phyloP scores from a whole-genome alignment of 2,329 filamentous ascomycete genomes.

The Gliomastix tumulicola region DNA sequence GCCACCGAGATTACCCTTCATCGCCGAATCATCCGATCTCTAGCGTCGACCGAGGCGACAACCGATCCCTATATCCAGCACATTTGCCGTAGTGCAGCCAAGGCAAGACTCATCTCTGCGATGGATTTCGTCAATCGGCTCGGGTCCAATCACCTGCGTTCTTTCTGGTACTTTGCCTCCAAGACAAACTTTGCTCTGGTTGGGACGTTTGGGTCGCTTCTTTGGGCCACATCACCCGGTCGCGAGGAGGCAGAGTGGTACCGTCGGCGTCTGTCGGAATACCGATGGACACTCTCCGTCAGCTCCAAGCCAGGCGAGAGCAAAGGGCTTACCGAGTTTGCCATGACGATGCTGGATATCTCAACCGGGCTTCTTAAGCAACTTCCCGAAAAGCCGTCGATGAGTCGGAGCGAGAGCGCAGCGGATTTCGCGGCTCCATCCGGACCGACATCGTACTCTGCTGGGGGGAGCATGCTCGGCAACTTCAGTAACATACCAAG shows the following conservation, averaged over 20 bases:
- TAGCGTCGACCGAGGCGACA: slow-evolving; percentile 36
- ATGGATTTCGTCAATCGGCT: slow-evolving; percentile 97
- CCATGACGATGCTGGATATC: slow-evolving; percentile 72
- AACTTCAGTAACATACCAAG: slow-evolving; percentile 37
- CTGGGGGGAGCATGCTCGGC: slow-evolving; percentile 24
- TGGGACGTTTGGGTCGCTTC: slow-evolving; percentile 82
- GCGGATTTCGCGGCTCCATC: slow-evolving; percentile 34
- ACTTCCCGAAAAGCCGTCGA: slow-evolving; percentile 62
- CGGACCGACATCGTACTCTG: slow-evolving; percentile 20
- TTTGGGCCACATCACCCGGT: slow-evolving; percentile 84
- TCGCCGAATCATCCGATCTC: slow-evolving; percentile 79
- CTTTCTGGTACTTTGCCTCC: slow-evolving; percentile 88
- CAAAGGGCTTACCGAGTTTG: slow-evolving; percentile 56
- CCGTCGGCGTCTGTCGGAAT: slow-evolving; percentile 75
- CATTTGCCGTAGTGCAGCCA: slow-evolving; percentile 89
- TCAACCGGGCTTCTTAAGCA: slow-evolving; percentile 62
- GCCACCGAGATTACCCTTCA: slow-evolving; percentile 92
- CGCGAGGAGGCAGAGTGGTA: slow-evolving; percentile 92
- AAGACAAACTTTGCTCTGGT: slow-evolving; percentile 92
- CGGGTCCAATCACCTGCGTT: slow-evolving; percentile 75
- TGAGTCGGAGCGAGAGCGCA: slow-evolving; percentile 48
- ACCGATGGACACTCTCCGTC: slow-evolving; percentile 88
- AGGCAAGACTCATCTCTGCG: slow-evolving; percentile 86
- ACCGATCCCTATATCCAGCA: slow-evolving; percentile 78
- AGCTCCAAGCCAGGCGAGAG: slow-evolving; percentile 64